Conservation (phyloP, 495 filamentous ascomycete genomes). For the Cercophora samala region DNA sequence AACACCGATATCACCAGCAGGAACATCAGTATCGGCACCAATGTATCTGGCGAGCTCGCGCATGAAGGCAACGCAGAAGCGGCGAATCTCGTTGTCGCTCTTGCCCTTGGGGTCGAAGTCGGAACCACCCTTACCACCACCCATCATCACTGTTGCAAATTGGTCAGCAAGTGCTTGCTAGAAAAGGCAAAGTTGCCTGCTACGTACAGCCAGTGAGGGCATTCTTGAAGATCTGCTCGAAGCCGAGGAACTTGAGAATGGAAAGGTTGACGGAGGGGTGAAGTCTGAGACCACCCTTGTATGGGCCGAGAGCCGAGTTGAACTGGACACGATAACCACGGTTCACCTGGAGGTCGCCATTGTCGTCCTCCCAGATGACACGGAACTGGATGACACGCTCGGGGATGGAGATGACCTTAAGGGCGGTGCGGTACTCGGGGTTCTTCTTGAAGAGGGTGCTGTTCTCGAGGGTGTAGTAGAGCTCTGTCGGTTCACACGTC, state of each 20-base stretch:
- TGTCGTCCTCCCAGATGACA: constrained; percentile 94
- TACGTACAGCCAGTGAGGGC: constrained; percentile 88
- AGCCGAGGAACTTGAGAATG: constrained; percentile 97
- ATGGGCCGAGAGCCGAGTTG: constrained; percentile 96
- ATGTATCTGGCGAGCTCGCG: constrained; percentile 91
- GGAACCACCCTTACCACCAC: constrained; percentile 95
- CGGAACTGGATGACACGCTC: constrained; percentile 98
- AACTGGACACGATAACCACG: constrained; percentile 96
- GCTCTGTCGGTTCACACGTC: constrained; percentile 56
- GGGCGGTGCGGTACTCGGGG: constrained; percentile 89
- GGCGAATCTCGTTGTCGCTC: constrained; percentile 93
- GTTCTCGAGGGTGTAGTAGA: constrained; percentile 88
- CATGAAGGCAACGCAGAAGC: constrained; percentile 97
- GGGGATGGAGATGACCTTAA: constrained; percentile 83
- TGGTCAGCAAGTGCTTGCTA: constrained; percentile 26
- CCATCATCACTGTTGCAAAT: constrained; percentile 73
- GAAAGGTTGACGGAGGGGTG: constrained; percentile 96
- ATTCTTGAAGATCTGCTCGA: constrained; percentile 99
- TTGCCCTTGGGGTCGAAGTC: constrained; percentile 99
- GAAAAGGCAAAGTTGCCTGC: not conserved
- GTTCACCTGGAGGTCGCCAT: constrained; percentile 86
- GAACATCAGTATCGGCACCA: constrained; percentile 91
- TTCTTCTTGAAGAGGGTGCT: constrained; percentile 89
- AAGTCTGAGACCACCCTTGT: constrained; percentile 96
- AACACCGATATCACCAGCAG: constrained; percentile 93